phyloP scores from a whole-genome alignment of 1,284 basidiomycete genomes.

The Inonotus hispidus region DNA sequence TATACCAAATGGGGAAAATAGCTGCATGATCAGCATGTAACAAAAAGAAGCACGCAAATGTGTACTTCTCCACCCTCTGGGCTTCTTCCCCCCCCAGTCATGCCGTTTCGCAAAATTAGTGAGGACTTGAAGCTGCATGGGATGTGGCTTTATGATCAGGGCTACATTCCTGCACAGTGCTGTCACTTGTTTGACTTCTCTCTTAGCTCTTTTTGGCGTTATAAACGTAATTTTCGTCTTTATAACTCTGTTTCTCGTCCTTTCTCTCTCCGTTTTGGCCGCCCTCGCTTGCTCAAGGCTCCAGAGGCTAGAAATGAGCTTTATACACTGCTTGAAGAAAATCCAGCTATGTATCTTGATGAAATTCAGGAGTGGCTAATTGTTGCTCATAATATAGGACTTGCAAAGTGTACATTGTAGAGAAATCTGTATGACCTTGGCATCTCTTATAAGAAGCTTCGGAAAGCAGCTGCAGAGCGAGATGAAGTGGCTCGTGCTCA shows the following conservation, averaged over 20 bases:
- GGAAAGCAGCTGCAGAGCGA: conserved; percentile 22
- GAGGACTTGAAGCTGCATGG: neutral
- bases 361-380: neutral
- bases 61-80: neutral
- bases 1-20: no score
- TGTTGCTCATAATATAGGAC: neutral
- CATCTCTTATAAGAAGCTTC: neutral
- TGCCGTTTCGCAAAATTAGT: neutral
- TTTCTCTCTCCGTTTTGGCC: neutral
- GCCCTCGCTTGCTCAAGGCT: neutral
- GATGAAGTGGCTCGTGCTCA: conserved; percentile 22
- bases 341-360: neutral
- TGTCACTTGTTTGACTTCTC: neutral
- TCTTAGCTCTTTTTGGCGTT: neutral
- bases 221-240: neutral
- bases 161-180: neutral
- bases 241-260: neutral
- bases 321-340: neutral
- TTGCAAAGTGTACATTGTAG: neutral
- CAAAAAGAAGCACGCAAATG: no score
- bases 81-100: neutral
- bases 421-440: neutral
- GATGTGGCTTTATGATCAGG: neutral
- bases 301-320: neutral
- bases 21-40: no score